Evolutionary conservation across 2,329 filamentous ascomycete genomes (phyloP).

Genomic region (Grosmannia serpens): DNA sequence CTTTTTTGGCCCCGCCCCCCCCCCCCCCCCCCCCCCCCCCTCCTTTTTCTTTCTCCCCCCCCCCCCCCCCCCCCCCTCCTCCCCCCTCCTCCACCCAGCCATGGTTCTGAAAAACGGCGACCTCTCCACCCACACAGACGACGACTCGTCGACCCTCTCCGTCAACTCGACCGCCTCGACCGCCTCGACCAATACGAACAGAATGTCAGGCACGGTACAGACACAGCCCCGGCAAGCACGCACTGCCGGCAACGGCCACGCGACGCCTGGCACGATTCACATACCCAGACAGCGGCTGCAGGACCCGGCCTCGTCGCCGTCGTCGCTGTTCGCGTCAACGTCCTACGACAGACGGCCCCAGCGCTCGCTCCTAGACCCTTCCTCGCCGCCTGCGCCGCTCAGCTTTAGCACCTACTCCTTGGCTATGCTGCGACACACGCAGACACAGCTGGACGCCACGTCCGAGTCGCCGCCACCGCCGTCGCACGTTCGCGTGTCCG

Average conservation of each 20-base stretch:
- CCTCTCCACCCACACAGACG: background rate
- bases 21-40: background rate
- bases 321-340: too few relatives aligned
- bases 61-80: background rate
- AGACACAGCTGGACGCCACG: conserved; percentile 52
- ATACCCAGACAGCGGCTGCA: background rate
- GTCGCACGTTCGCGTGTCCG: conserved; percentile 6
- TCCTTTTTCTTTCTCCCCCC: background rate
- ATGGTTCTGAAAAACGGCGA: background rate
- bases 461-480: conserved; percentile 27
- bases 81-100: background rate
- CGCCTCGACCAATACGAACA: background rate
- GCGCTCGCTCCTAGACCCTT: background rate
- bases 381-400: conserved; percentile 15
- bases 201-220: background rate
- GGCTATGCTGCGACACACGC: conserved; percentile 54
- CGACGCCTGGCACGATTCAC: background rate
- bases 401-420: conserved; percentile 36
- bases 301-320: background rate
- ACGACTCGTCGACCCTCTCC: background rate
- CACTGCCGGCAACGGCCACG: background rate
- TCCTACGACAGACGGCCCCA: background rate
- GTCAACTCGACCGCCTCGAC: background rate
- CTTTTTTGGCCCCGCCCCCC: too few relatives aligned
- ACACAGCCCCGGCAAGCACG: background rate